Evolutionary conservation across 805 yeast genomes (phyloP).

Genomic region (Nakazawaea wyomingensis): DNA sequence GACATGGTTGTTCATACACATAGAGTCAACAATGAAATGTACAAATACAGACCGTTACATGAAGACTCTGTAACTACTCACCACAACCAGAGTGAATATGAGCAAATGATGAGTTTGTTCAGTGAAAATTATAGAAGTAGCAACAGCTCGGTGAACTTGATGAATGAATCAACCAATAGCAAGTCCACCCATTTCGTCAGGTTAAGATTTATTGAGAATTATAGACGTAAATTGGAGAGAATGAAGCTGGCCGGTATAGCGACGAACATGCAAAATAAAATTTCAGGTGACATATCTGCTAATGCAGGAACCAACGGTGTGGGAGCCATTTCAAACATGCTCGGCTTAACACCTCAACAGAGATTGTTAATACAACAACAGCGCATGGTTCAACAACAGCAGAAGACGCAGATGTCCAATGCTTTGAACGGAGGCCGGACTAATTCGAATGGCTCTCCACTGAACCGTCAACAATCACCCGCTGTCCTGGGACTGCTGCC

Average conservation of each 20-base stretch:
- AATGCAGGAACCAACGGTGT: slow-evolving; percentile 1
- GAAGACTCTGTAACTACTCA: slow-evolving; percentile 59
- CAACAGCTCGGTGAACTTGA: slow-evolving; percentile 31
- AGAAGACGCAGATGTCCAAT: slow-evolving; percentile 8
- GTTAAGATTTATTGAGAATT: slow-evolving; percentile 81
- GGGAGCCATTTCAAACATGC: slow-evolving; percentile 7
- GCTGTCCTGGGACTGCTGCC: neutral
- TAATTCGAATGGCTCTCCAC: neutral
- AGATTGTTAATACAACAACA: slow-evolving; percentile 13
- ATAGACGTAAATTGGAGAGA: slow-evolving; percentile 62
- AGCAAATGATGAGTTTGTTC: slow-evolving; percentile 78
- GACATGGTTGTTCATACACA: slow-evolving; percentile 30
- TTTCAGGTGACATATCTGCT: slow-evolving; percentile 3
- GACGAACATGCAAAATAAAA: slow-evolving; percentile 16
- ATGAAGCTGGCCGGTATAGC: slow-evolving; percentile 37
- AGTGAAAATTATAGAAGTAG: slow-evolving; percentile 36
- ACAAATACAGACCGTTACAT: slow-evolving; percentile 39
- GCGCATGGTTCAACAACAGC: slow-evolving; percentile 13
- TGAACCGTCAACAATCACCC: neutral
- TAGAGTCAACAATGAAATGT: slow-evolving; percentile 28
- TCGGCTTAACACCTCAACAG: slow-evolving; percentile 12
- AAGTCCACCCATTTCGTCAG: slow-evolving; percentile 73
- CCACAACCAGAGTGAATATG: slow-evolving; percentile 71
- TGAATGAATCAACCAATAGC: slow-evolving; percentile 27
- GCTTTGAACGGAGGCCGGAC: slow-evolving; percentile 8